These are phyloP conservation scores for Schizochytrium sp. DNA, from an alignment of 108 stramenopile species.

Conservation along the genomic window DNA sequence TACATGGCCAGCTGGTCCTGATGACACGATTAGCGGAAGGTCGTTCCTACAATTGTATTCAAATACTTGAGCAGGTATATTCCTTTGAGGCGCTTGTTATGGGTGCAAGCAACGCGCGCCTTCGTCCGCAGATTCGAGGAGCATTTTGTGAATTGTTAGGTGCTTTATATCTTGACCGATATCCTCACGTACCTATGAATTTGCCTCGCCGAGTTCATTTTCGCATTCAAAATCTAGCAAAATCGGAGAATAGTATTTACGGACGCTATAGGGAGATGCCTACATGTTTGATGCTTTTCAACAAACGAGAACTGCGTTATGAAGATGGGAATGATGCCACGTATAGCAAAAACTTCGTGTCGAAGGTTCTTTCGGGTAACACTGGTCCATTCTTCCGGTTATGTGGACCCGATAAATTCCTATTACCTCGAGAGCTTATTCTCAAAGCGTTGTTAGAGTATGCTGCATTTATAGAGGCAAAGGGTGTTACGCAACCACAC, in stretches of 20 bases:
- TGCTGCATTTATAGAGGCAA: background rate
- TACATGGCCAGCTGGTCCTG: slow-evolving; percentile 15
- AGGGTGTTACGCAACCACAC: too few relatives aligned
- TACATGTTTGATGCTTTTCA: background rate
- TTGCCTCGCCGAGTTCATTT: slow-evolving; percentile 35
- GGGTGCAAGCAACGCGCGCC: background rate
- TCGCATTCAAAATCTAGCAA: background rate
- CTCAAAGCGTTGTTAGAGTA: background rate
- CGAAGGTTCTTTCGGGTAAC: background rate
- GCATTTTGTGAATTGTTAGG: slow-evolving; percentile 13
- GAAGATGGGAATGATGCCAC: too few relatives aligned
- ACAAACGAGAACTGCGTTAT: background rate
- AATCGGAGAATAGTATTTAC: background rate
- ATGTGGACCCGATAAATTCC: background rate
- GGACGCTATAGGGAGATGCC: slow-evolving; percentile 10
- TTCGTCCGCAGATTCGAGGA: background rate
- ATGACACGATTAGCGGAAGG: slow-evolving; percentile 22
- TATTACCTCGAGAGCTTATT: background rate
- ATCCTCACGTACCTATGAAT: background rate
- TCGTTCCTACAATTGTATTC: slow-evolving; percentile 12
- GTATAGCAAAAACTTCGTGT: background rate
- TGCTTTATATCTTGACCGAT: slow-evolving; percentile 33
- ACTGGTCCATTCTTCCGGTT: background rate
- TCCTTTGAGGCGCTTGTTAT: slow-evolving; percentile 12
- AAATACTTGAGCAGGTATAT: background rate